Evolutionary conservation across 2,329 filamentous ascomycete genomes (phyloP).

Genomic region (Botryotinia narcissicola): DNA sequence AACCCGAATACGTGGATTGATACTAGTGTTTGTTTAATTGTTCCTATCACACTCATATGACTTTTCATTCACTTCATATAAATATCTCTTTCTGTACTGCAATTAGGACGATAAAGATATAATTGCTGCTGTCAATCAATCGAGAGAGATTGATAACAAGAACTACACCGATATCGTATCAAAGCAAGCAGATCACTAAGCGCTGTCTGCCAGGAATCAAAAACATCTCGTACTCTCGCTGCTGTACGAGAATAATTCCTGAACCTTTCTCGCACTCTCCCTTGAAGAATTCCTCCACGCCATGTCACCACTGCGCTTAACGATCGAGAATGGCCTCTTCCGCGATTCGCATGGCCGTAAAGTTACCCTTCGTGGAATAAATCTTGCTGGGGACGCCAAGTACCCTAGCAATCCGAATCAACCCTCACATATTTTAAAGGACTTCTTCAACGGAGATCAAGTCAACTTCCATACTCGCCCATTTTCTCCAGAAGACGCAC

Average conservation of each 20-base stretch:
- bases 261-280: background rate
- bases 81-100: background rate
- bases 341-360: conserved; percentile 79
- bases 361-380: conserved; percentile 88
- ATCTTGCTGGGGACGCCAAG: conserved; percentile 88
- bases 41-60: background rate
- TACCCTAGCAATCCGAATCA: conserved; percentile 77
- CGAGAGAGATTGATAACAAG: background rate
- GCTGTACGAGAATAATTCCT: background rate
- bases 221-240: background rate
- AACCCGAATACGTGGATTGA: background rate
- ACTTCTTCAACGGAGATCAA: conserved; percentile 90
- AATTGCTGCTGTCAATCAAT: background rate
- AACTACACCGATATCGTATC: background rate
- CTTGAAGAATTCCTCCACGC: background rate
- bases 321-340: conserved; percentile 83
- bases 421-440: conserved; percentile 72
- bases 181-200: background rate
- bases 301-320: conserved; percentile 75
- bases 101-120: background rate
- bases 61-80: background rate
- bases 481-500: conserved; percentile 78
- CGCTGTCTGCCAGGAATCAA: background rate
- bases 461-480: conserved; percentile 87
- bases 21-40: background rate